Evolutionary conservation across 768 basidiomycete species (phyloP), one percentile per base, ranked within the genome.

Genomic region (Naganishia vishniacii): DNA sequence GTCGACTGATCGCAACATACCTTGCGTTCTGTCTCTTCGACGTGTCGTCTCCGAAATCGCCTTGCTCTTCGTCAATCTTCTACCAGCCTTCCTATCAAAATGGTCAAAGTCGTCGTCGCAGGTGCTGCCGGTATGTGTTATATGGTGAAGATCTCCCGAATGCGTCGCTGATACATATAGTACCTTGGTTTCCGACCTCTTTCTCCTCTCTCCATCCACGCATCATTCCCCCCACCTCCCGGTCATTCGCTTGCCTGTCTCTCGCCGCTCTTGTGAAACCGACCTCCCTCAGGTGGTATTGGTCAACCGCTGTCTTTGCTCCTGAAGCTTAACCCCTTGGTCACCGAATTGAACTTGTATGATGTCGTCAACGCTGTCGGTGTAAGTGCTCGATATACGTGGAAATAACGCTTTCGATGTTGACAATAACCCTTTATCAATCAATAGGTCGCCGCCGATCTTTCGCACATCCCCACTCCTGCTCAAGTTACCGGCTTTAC

Each of bases 361-460:
- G 92, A 94, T 82, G 92, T 94, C 75, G 88, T 91, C 74, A 90
- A 91, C 71, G 90, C 92, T 40, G 88, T 89, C 67, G 95, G 95
- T 82, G 94, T 78, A 58, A 71, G 77, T 76, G 4, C 7, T 75
- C 15, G 5, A 5, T n/a, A 28, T 7, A 9, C n/a, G 9, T 48
- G 18, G 28, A 11, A 8, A 15, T 25, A 26, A 31, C 15, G 46
- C 63, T n/a, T 37, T 18, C n/a, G 6, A 16, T 23, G 25, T 44
- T 58, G 6, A 31, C 7, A 34, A 47, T 45, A 31, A n/a, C 31
- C 28, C 34, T 25, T 23, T 34, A 31, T 6, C 58, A 29, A 15
- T 48, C 20, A 41, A 3, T 62, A 78, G 77, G 77, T 99, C 64
- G 94, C 93, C 67, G 91, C 93, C 42, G 95, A 98, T 79, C 88